These are phyloP conservation scores for Inga leiocalycina DNA, from an alignment of 306 rosid species.

Conservation along the genomic window DNA sequence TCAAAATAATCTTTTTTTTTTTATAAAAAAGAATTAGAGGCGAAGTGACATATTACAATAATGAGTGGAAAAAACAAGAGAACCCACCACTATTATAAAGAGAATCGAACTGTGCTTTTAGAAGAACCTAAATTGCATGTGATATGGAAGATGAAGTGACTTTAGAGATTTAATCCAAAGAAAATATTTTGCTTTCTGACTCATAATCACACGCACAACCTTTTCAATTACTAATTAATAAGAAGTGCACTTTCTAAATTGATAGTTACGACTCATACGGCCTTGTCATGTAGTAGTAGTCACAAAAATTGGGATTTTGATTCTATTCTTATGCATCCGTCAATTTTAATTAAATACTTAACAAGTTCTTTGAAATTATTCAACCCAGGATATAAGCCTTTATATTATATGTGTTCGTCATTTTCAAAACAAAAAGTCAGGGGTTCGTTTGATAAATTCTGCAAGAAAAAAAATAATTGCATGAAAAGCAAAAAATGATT, in stretches of 20 bases:
- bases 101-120: neutral
- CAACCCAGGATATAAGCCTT: too few relatives aligned
- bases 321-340: neutral
- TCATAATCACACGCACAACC: slow-evolving; percentile 2
- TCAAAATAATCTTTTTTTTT: neutral
- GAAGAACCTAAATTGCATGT: neutral
- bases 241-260: neutral
- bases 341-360: neutral
- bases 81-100: neutral
- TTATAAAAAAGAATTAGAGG: neutral
- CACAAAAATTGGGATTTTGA: neutral
- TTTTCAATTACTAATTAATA: neutral
- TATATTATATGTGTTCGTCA: neutral
- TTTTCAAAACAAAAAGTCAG: neutral
- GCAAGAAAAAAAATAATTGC: too few relatives aligned
- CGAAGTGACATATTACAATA: neutral
- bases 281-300: neutral
- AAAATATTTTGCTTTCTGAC: neutral
- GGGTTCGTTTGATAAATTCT: neutral
- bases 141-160: slow-evolving; percentile 1
- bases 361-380: neutral
- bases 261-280: neutral
- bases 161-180: neutral
- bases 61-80: neutral
- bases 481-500: neutral